Evolutionary conservation across 164 flowering plant species (phyloP), one percentile per base, ranked within the genome.

Genomic region (Platanus orientalis): DNA sequence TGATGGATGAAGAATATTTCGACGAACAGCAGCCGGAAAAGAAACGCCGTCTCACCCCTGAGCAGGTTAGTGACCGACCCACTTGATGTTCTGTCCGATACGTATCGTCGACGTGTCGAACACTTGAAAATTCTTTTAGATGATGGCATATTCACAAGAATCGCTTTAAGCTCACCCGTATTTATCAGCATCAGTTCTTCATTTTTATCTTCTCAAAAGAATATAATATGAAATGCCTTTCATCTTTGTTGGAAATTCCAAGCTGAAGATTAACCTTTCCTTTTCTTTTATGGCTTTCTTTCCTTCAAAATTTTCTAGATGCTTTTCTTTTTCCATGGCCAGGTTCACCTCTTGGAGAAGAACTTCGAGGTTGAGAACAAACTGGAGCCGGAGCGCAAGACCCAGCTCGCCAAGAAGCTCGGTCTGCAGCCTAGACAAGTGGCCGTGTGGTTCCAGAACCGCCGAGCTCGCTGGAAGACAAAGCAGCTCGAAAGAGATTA

Each of bases 361-460:
- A 91, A 93, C 81, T 91, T 91, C 60, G 93, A 85, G 74, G 61
- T 71, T 20, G 96, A 88, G 68, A 91, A 91, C 91, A 91, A 87
- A 73, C 88, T 91, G 78, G 97, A 91, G 74, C 93, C 96, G 11
- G 97, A 91, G 65, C 64, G 90, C 7, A 91, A 88, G 78, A 74
- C 75, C 49, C 78, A 88, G 84, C 75, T 91, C 68, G 96, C 96
- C 21, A 81, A 81, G 79, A 79, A 88, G 73, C 83, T 91, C 14
- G 96, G 96, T 24, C 69, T 91, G 67, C 96, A 87, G 76, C 97
- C 96, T 2, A 68, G 93, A 32, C 97, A 91, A 77, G 97, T 91
- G 62, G 96, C 97, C 1, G 88, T 91, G 17, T 91, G 97, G 97
- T 91, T 87, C 66, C 97, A 91, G 72, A 91, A 91, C 79, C 84